Evolutionary conservation across 768 basidiomycete species (phyloP).

Genomic region (Leccinum arenicola): DNA sequence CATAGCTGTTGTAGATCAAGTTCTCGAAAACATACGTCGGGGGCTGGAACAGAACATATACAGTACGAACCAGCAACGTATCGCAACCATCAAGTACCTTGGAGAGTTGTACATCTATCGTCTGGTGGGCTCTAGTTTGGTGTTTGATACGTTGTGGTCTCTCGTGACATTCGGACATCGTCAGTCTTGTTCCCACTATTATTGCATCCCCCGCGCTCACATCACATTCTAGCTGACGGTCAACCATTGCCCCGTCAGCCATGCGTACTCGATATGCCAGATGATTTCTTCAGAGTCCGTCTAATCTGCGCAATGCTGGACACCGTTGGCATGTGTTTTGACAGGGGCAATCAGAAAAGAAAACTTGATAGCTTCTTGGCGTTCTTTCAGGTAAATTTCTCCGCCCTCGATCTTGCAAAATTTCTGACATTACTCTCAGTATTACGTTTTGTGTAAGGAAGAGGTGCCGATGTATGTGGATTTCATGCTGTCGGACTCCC

Average conservation of each 20-base stretch:
- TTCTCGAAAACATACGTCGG: constrained; percentile 86
- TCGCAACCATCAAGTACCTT: constrained; percentile 91
- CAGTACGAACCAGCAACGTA: constrained; percentile 89
- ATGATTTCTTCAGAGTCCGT: constrained; percentile 94
- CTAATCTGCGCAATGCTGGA: constrained; percentile 91
- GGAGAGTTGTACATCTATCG: constrained; percentile 98
- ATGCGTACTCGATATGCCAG: constrained; percentile 82
- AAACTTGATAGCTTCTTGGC: constrained; percentile 90
- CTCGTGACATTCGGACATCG: constrained; percentile 95
- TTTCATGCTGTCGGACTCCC: constrained; percentile 92
- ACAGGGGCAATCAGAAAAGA: constrained; percentile 86
- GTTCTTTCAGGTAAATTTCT: constrained; percentile 79
- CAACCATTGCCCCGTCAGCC: constrained; percentile 77
- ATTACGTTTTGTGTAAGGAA: constrained; percentile 89
- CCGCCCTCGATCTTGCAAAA: not conserved
- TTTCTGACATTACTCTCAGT: constrained; percentile 36
- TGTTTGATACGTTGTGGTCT: constrained; percentile 94
- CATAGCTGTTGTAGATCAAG: constrained; percentile 87
- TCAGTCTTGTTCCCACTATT: constrained; percentile 41
- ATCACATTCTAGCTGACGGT: constrained; percentile 65
- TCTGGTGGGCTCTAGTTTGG: constrained; percentile 79
- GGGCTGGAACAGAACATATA: constrained; percentile 95
- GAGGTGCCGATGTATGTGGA: constrained; percentile 96
- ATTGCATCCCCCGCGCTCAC: constrained; percentile 8
- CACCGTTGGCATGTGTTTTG: constrained; percentile 97